phyloP scores from a whole-genome alignment of 306 rosid species.

The Echinosophora koreensis region DNA sequence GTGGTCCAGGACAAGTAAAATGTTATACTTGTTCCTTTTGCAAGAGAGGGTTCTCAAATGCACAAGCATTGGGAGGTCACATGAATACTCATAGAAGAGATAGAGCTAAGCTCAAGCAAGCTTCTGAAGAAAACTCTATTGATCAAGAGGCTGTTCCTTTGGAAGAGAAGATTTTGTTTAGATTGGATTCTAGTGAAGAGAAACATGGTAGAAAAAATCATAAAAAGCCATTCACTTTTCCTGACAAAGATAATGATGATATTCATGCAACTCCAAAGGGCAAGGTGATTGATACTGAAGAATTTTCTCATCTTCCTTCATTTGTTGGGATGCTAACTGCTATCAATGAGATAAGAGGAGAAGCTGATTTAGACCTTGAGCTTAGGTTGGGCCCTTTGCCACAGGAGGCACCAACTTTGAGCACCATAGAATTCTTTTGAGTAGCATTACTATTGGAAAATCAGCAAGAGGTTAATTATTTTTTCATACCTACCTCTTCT shows the following conservation, averaged over 20 bases:
- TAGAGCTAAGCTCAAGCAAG: conserved; percentile 70
- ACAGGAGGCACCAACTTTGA: conserved; percentile 44
- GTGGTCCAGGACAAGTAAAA: conserved; percentile 44
- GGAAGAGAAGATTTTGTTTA: conserved; percentile 44
- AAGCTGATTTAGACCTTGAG: conserved; percentile 61
- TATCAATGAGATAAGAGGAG: background rate
- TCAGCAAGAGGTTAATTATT: conserved; percentile 49
- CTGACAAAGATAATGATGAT: conserved; percentile 13
- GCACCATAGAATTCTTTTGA: conserved; percentile 62
- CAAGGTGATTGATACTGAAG: conserved; percentile 30
- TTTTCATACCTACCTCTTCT: conserved; percentile 43
- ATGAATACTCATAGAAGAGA: conserved; percentile 86
- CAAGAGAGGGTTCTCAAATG: conserved; percentile 75
- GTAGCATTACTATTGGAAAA: conserved; percentile 2
- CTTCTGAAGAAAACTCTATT: conserved; percentile 53
- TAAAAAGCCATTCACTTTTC: conserved; percentile 28
- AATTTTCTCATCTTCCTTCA: conserved; percentile 49
- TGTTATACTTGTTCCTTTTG: conserved; percentile 73
- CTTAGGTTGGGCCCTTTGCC: conserved; percentile 66
- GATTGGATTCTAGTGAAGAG: conserved; percentile 31
- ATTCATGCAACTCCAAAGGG: conserved; percentile 34
- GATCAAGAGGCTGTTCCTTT: conserved; percentile 35
- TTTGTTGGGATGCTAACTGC: conserved; percentile 31
- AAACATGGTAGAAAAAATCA: background rate
- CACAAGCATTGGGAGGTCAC: conserved; percentile 90